Conservation (phyloP, 192 early-diverging fungal genomes). For the Backusella circina region DNA sequence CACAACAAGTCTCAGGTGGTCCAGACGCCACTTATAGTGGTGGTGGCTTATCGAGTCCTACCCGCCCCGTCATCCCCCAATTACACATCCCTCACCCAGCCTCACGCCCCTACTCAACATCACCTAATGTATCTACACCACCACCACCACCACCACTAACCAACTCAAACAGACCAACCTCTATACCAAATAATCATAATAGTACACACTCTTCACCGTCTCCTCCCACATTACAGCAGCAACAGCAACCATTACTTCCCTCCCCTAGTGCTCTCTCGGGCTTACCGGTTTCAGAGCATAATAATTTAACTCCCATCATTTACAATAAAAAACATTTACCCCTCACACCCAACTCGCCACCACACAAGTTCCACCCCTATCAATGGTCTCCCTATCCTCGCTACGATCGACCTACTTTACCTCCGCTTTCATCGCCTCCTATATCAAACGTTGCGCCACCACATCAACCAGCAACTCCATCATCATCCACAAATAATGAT, state of each 20-base stretch:
- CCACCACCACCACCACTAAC: background rate
- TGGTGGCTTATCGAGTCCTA: background rate
- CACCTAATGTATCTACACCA: slow-evolving; percentile 6
- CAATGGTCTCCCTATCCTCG: slow-evolving; percentile 9
- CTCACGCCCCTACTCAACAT: slow-evolving; percentile 6
- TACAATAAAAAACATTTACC: slow-evolving; percentile 7
- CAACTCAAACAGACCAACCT: background rate
- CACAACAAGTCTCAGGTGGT: background rate
- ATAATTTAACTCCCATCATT: slow-evolving; percentile 2
- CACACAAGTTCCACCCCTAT: slow-evolving; percentile 1
- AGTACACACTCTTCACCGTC: background rate
- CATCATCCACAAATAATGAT: background rate
- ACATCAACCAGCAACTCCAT: background rate
- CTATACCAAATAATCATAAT: background rate
- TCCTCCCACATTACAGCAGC: background rate
- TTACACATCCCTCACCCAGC: slow-evolving; percentile 13
- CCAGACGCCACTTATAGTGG: slow-evolving; percentile 4
- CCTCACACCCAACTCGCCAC: slow-evolving; percentile 3
- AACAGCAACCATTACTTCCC: background rate
- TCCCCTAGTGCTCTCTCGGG: slow-evolving; percentile 5
- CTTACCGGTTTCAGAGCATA: slow-evolving; percentile 12
- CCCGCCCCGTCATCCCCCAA: slow-evolving; percentile 6
- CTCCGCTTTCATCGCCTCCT: background rate
- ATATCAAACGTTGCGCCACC: background rate
- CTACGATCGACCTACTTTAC: background rate